phyloP scores from a whole-genome alignment of 2,329 filamentous ascomycete genomes.

The Fusarium avenaceum region DNA sequence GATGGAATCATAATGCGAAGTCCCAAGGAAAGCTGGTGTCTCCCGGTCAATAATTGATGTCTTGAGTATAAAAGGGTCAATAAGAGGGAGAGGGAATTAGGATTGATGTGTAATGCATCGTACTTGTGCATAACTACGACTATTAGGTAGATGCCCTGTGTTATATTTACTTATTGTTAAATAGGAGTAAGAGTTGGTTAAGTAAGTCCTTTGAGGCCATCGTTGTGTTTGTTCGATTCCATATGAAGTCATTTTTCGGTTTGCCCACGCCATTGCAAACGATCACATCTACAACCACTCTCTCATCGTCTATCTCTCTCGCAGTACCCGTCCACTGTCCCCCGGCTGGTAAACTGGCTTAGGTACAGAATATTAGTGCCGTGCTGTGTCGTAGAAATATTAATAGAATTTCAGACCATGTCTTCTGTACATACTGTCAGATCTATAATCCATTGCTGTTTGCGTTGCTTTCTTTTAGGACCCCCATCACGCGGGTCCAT shows the following conservation, averaged over 20 bases:
- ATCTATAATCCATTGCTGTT: neutral
- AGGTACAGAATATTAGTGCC: neutral
- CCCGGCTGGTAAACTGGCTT: neutral
- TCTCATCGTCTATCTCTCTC: no score
- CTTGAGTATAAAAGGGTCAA: conserved; percentile 32
- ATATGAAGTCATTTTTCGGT: neutral
- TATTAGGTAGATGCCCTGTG: conserved; percentile 49
- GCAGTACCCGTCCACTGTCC: no score
- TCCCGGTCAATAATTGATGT: conserved; percentile 81
- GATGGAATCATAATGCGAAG: conserved; percentile 82
- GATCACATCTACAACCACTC: no score
- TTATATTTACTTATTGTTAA: conserved; percentile 51
- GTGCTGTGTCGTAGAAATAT: neutral
- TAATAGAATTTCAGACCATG: neutral
- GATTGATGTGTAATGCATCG: conserved; percentile 45
- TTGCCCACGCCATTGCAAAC: neutral
- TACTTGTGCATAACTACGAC: conserved; percentile 48
- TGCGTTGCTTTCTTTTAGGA: neutral
- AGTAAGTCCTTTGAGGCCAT: neutral
- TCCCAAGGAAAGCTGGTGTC: conserved; percentile 87
- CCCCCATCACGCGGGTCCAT: neutral
- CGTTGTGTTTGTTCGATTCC: neutral
- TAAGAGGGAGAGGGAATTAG: conserved; percentile 32
- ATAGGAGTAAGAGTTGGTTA: conserved; percentile 32
- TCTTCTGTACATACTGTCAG: neutral